Percentiles rank a stretch among this genome's conserved stretches.
These are phyloP conservation scores for Aquilaria sinensis DNA, from an alignment of 345 rosid genomes.

Conservation along the genomic window DNA sequence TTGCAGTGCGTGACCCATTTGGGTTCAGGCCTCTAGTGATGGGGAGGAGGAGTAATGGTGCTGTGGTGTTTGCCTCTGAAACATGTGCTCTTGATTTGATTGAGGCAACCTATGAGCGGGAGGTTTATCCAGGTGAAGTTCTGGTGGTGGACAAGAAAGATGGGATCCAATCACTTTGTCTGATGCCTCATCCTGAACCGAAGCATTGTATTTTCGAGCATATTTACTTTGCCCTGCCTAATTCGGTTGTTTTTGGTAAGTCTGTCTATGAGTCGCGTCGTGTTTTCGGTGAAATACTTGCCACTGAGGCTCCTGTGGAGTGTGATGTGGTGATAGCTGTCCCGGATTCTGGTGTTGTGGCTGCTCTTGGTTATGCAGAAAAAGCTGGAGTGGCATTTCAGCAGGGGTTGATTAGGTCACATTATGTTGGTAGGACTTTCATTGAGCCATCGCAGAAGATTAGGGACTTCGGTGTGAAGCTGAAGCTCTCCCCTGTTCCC, in stretches of 20 bases:
- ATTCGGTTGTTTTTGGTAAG: constrained; percentile 76
- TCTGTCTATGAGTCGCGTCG: constrained; percentile 83
- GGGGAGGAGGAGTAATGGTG: constrained; percentile 96
- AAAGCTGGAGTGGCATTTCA: constrained; percentile 85
- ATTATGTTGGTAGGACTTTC: constrained; percentile 92
- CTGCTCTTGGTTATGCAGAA: constrained; percentile 87
- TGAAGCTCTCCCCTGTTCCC: constrained; percentile 82
- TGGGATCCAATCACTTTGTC: constrained; percentile 73
- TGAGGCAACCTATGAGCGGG: constrained; percentile 90
- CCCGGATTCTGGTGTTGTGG: constrained; percentile 95
- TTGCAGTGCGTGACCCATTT: constrained; percentile 81
- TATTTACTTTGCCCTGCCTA: constrained; percentile 81
- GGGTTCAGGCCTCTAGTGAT: constrained; percentile 94
- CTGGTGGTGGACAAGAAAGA: constrained; percentile 72
- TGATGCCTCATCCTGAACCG: constrained; percentile 59
- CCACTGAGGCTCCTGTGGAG: constrained; percentile 67
- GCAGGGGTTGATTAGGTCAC: constrained; percentile 87
- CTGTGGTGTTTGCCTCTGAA: constrained; percentile 88
- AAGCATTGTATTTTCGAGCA: constrained; percentile 97
- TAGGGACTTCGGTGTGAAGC: constrained; percentile 95
- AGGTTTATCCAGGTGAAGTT: constrained; percentile 91
- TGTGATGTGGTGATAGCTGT: constrained; percentile 97
- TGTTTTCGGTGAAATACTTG: constrained; percentile 74
- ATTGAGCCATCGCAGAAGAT: constrained; percentile 93
- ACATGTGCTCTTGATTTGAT: constrained; percentile 98